phyloP scores from a whole-genome alignment of 805 yeast genomes.

The Jamesozyma lodderae region DNA sequence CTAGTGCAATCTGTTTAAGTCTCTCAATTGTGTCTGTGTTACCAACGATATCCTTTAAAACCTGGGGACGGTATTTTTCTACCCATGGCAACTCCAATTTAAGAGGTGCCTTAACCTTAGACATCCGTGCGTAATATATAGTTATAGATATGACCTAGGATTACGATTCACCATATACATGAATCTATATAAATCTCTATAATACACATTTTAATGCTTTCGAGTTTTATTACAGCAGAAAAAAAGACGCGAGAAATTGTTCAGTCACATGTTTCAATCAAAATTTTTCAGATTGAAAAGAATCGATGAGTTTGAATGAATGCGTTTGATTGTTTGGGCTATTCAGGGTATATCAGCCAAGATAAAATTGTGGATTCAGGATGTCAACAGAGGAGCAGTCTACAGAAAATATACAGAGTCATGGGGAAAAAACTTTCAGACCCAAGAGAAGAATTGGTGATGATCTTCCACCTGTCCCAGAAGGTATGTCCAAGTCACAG shows the following conservation, averaged over 20 bases:
- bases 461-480: constrained; percentile 45
- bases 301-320: too few species aligned
- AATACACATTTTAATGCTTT: not conserved
- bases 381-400: not conserved
- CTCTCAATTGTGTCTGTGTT: constrained; percentile 84
- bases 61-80: constrained; percentile 87
- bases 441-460: constrained; percentile 4
- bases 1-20: constrained; percentile 71
- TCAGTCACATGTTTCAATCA: too few species aligned
- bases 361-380: too few species aligned
- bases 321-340: too few species aligned
- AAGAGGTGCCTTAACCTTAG: constrained; percentile 10
- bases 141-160: too few species aligned
- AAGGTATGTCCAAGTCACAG: constrained; percentile 78
- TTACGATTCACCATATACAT: too few species aligned
- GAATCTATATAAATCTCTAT: too few species aligned
- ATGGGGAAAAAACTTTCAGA: not conserved
- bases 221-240: not conserved
- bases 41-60: constrained; percentile 81
- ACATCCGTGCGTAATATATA: too few species aligned
- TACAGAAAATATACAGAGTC: not conserved
- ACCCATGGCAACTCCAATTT: constrained; percentile 49
- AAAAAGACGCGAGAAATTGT: not conserved
- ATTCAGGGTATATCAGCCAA: too few species aligned
- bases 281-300: too few species aligned